Base-by-base conservation (phyloP, 1,284 basidiomycete genomes). In the Trametes versicolor region DNA sequence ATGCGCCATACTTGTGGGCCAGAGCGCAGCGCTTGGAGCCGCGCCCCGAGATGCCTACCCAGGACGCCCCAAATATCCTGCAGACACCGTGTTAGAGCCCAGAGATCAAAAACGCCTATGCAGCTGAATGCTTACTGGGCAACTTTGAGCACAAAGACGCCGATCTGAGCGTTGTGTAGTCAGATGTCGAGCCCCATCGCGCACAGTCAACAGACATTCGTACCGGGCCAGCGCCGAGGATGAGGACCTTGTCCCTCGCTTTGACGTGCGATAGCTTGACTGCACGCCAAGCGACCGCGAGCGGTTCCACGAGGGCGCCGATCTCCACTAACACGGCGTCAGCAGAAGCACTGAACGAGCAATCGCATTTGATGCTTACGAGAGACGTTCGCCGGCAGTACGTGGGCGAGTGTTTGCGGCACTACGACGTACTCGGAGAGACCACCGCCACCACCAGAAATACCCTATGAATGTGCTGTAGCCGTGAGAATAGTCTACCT, bases 261-360 rank as follows among this genome's bases (percentile, higher is more conserved):
- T 71, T 67, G 59, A 78, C 71, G 6, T 72, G 71, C 4, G 72
- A 70, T 32, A 69, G 62, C 58, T 76, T 73, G 36, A 78, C 72
- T 1, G 76, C 77, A 43, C 77, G 75, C 70, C 77, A 76, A 0
- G 73, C 76, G 2, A 79, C 76, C 0, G 77, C 70, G 1, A 79
- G 64, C 0, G 78, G 78, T 63, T 79, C 76, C 21, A 75, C 65
- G 65, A 79, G 66, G 9, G 75, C 75, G n/a, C 73, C 76, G 2
- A 74, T 54, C 10, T 78, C 70, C 55, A 76, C 73, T 76, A 36
- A 2, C 3, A 4, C 12, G 4, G 0, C 7, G 23, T 53, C 7
- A 19, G 4, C 6, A 29, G 57, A 10, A 52, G 45, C n/a, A 19
- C 2, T 7, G 23, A 6, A 41, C 29, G 2, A 23, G 29, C 10